These are phyloP conservation scores for Diaporthe longicolla DNA, from an alignment of 2,329 filamentous ascomycete genomes.

Conservation along the genomic window DNA sequence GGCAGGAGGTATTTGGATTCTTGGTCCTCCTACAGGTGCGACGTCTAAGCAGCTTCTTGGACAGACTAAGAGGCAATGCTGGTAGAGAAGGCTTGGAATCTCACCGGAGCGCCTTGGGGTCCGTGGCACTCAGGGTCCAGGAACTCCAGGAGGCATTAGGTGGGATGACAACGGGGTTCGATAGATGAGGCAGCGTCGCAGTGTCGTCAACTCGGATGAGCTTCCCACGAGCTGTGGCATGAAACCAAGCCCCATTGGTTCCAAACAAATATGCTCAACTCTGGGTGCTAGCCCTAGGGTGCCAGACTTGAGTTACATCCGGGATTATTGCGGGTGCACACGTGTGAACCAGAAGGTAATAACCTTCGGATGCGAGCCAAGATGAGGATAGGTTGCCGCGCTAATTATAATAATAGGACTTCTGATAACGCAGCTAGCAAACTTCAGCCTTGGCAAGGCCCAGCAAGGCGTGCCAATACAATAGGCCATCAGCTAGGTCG, in stretches of 20 bases:
- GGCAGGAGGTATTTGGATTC: conserved; percentile 22
- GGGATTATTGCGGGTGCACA: neutral
- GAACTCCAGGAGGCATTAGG: conserved; percentile 23
- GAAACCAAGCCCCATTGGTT: neutral
- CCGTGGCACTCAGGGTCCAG: conserved; percentile 13
- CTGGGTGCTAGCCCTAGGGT: neutral
- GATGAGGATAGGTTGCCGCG: neutral
- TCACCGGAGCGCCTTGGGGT: conserved; percentile 6
- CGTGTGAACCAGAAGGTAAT: neutral
- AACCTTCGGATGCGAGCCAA: neutral
- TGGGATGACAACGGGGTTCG: conserved; percentile 15
- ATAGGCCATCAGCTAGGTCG: no score
- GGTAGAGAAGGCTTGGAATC: conserved; percentile 7
- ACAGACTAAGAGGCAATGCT: neutral
- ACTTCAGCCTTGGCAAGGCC: neutral
- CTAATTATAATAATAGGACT: neutral
- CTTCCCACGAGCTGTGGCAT: neutral
- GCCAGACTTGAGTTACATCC: neutral
- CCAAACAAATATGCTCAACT: neutral
- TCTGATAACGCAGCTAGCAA: neutral
- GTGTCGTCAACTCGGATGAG: neutral
- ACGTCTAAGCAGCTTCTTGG: conserved; percentile 26
- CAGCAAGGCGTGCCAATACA: neutral
- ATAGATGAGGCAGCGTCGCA: conserved; percentile 7
- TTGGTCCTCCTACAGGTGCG: conserved; percentile 22